Conservation (phyloP, 345 rosid genomes). For the Bretschneidera sinensis region DNA sequence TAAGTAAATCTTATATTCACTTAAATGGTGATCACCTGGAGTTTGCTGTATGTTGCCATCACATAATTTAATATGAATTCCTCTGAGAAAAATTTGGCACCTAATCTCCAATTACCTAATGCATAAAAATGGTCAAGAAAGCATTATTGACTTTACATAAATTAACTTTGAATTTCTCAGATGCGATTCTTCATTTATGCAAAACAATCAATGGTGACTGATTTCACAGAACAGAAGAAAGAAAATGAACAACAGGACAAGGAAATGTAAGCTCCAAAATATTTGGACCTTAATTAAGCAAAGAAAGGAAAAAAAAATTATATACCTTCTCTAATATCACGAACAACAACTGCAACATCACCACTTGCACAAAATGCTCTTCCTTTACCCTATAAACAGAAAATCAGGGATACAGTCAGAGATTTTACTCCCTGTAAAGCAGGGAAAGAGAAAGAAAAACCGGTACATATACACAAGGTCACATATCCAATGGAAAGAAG, state of each 20-base stretch:
- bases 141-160: no score
- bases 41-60: conserved; percentile 64
- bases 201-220: no score
- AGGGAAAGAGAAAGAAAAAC: no score
- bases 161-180: no score
- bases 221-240: no score
- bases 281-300: no score
- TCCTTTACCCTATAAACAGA: conserved; percentile 52
- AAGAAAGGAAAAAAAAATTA: conserved; percentile 3
- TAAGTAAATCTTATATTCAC: no score
- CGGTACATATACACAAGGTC: background rate
- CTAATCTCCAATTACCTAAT: conserved; percentile 55
- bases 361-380: conserved; percentile 85
- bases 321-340: conserved; percentile 38
- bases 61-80: conserved; percentile 59
- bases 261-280: background rate
- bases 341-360: conserved; percentile 60
- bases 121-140: conserved; percentile 12
- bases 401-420: no score
- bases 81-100: conserved; percentile 41
- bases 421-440: no score
- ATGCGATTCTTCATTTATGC: no score
- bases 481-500: background rate
- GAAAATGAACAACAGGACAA: background rate
- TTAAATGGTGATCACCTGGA: conserved; percentile 41